Evolutionary conservation across 345 rosid species (phyloP), one percentile per base, ranked within the genome.

Genomic region (Bretschneidera sinensis): DNA sequence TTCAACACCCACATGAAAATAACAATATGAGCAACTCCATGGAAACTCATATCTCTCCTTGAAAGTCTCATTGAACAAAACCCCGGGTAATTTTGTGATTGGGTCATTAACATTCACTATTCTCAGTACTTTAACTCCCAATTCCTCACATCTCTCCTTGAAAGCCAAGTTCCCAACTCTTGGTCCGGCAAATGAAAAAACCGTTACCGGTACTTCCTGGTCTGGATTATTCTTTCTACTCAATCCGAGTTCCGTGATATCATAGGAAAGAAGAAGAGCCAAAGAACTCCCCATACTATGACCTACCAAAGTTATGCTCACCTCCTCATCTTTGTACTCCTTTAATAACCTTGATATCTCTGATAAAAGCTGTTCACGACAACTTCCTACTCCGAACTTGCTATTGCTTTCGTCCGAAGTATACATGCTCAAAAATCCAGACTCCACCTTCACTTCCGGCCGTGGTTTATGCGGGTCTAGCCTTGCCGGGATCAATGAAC

Each of bases 231-330:
- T 43, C 9, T 11, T 61, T 33, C 39, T 61, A 51, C 80, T 81
- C 17, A 89, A 52, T 17, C 87, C 97, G 0, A 89, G 83, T 66
- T 92, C 97, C 0, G 86, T 49, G 6, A 92, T 84, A 57, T 92
- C 98, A 16, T 92, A 89, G 1, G 92, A 92, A 17, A 92, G 81
- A 25, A 92, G 86, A 50, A 78, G 84, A 51, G 96, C 98, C 55
- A 92, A 48, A 55, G 96, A 80, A 28, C 98, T 84, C 35, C 98
- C 98, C 98, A 87, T 85, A 52, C 96, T 87, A 62, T 92, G 98
- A 9, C 98, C 92, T 0, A 92, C 86, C 24, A 92, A 55, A 15
- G 96, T 81, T 43, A 92, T 87, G 73, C 95, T 92, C 31, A 89
- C 10, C 31, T 85, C 81, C 57, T 86, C 88, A 1, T 77, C 82